Base-by-base conservation (phyloP, 2,329 filamentous ascomycete species). In the Aspergillus latus region DNA sequence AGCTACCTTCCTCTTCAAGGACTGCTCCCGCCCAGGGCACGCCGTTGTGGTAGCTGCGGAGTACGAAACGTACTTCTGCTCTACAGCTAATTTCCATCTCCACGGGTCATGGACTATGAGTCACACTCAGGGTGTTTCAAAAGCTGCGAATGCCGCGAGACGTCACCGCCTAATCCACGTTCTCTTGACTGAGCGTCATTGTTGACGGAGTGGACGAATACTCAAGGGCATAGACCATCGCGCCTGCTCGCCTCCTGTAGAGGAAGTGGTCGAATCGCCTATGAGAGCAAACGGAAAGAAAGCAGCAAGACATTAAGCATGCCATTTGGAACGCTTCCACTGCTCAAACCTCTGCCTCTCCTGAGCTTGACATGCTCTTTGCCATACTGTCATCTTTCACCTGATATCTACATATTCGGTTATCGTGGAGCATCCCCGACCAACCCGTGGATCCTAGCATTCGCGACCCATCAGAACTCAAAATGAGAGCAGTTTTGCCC, bases 141-240 rank as follows among this genome's bases (percentile, higher is more conserved):
- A 49, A 48, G 44, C n/a, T 39, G 44, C 11, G 21, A 32, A 32
- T 32, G 39, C n/a, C 30, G 34, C 47, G 34, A 48, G 44, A n/a
- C 43, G 29, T 52, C 39, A 45, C 10, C 30, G 26, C 40, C 30
- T 11, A 44, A 56, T 52, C 53, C 56, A 60, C 59, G 50, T 56
- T 60, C 50, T 46, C 34, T 16, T n/a, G 40, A 30, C 44, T 45
- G 28, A 42, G n/a, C 43, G 48, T 46, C 16, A 30, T 49, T 13
- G n/a, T 30, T 29, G 8, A 8, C 16, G 30, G 11, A 42, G 28
- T 30, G 15, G 13, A 11, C 52, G 47, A 47, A 29, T 44, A 43
- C 21, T 16, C 9, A 52, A n/a, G 48, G 37, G 26, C 32, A 36
- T 26, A 51, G 43, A 30, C 16, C 7, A n/a, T 5, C 10, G 40